phyloP scores from a whole-genome alignment of 2,329 filamentous ascomycete species.

The Aspergillus pseudoterreus region DNA sequence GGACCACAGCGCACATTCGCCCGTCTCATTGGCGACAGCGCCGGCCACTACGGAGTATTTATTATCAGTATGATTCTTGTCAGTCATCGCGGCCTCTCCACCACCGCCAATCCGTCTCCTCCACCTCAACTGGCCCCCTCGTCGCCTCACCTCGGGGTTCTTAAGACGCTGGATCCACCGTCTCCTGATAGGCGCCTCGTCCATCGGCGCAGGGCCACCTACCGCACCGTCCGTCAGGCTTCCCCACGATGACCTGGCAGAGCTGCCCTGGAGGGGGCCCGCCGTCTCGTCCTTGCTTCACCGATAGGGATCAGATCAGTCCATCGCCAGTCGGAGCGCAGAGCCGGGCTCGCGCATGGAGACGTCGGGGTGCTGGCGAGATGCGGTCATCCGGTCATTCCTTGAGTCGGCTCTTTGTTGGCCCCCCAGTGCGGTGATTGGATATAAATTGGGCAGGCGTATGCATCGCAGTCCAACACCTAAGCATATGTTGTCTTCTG shows the following conservation, averaged over 20 bases:
- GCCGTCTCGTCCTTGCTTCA: conserved; percentile 12
- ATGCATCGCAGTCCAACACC: conserved; percentile 3
- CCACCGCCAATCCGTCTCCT: conserved; percentile 14
- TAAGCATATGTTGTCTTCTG: conserved; percentile 7
- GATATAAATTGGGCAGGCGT: conserved; percentile 17
- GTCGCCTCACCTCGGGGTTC: conserved; percentile 14
- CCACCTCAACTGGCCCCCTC: conserved; percentile 11
- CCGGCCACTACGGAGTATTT: too few species aligned
- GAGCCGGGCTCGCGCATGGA: conserved; percentile 8
- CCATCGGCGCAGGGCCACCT: conserved; percentile 16
- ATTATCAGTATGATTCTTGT: not conserved
- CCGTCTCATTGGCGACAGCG: conserved; percentile 12
- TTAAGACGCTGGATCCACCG: conserved; percentile 9
- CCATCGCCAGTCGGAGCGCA: conserved; percentile 8
- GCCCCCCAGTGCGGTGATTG: conserved; percentile 12
- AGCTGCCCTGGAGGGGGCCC: not conserved
- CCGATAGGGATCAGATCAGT: conserved; percentile 13
- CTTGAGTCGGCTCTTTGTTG: conserved; percentile 3
- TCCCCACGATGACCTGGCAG: conserved; percentile 25
- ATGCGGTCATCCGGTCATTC: conserved; percentile 11
- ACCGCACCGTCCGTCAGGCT: conserved; percentile 16
- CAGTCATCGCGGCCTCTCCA: conserved; percentile 5
- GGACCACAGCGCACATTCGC: conserved; percentile 13
- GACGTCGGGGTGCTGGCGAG: not conserved
- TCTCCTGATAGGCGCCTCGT: conserved; percentile 18